Evolutionary conservation across 495 filamentous ascomycete species (phyloP).

Genomic region (Xylaria castorea): DNA sequence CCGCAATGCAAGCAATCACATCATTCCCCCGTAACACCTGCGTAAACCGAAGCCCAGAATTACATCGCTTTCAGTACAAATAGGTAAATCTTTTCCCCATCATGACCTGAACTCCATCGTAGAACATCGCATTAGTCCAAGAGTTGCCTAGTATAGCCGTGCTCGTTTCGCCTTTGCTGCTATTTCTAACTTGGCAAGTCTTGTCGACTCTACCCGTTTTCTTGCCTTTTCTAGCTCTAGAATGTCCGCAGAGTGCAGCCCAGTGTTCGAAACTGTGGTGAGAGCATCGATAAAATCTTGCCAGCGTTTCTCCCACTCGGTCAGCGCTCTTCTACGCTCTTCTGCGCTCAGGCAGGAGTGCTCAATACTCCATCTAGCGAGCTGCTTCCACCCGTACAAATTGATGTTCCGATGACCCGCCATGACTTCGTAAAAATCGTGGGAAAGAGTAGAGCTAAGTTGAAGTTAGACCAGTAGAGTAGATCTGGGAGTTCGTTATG

Average conservation of each 20-base stretch:
- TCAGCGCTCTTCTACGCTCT: conserved; percentile 39
- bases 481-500: neutral
- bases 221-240: neutral
- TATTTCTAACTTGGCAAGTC: neutral
- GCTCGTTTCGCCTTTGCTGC: neutral
- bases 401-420: conserved; percentile 59
- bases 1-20: neutral
- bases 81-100: neutral
- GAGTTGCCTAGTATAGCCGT: neutral
- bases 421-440: conserved; percentile 64
- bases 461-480: conserved; percentile 6
- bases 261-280: neutral
- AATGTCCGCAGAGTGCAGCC: neutral
- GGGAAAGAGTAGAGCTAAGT: conserved; percentile 58
- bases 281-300: conserved; percentile 45
- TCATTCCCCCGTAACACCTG: neutral
- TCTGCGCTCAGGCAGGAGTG: conserved; percentile 55
- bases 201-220: neutral
- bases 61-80: neutral
- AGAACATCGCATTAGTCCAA: neutral
- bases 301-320: conserved; percentile 55
- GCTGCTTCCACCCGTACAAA: conserved; percentile 58
- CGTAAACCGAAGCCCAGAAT: neutral
- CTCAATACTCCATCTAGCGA: conserved; percentile 61
- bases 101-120: neutral